phyloP scores from a whole-genome alignment of 768 basidiomycete species.

The Cystobasidiopsis lactophilus region DNA sequence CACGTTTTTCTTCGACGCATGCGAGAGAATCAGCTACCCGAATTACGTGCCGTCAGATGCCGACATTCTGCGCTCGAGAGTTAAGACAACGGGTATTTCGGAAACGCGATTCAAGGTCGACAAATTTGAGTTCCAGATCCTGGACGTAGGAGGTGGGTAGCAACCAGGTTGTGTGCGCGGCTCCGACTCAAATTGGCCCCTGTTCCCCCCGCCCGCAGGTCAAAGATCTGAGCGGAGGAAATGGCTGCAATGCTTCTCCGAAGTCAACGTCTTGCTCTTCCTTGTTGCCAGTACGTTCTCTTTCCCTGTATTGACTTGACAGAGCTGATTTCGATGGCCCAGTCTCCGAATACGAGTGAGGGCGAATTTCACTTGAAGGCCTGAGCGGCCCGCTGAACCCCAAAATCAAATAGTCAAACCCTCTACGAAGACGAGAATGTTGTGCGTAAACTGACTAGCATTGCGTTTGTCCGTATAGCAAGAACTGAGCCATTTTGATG shows the following conservation, averaged over 20 bases:
- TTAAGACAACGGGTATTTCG: conserved; percentile 73
- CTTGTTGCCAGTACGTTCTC: background rate
- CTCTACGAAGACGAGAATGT: conserved; percentile 74
- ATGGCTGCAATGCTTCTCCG: conserved; percentile 58
- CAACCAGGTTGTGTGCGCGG: conserved; percentile 53
- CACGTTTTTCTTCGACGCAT: conserved; percentile 25
- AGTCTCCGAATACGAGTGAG: too few species aligned
- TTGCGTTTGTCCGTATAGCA: too few species aligned
- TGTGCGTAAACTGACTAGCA: too few species aligned
- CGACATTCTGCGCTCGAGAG: conserved; percentile 77
- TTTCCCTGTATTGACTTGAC: too few species aligned
- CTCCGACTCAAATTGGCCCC: too few species aligned
- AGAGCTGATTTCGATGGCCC: too few species aligned
- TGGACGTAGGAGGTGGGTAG: conserved; percentile 65
- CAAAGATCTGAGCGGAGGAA: background rate
- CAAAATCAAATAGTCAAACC: too few species aligned
- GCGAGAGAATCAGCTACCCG: conserved; percentile 23
- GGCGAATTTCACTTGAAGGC: too few species aligned
- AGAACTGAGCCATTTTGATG: too few species aligned
- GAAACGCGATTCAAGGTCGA: background rate
- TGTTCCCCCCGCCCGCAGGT: too few species aligned
- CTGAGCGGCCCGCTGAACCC: too few species aligned
- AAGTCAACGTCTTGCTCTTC: conserved; percentile 9
- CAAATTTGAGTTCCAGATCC: conserved; percentile 46
- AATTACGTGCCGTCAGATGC: conserved; percentile 49